phyloP scores from a whole-genome alignment of 352 stramenopile genomes.

The Globisporangium nagaii region DNA sequence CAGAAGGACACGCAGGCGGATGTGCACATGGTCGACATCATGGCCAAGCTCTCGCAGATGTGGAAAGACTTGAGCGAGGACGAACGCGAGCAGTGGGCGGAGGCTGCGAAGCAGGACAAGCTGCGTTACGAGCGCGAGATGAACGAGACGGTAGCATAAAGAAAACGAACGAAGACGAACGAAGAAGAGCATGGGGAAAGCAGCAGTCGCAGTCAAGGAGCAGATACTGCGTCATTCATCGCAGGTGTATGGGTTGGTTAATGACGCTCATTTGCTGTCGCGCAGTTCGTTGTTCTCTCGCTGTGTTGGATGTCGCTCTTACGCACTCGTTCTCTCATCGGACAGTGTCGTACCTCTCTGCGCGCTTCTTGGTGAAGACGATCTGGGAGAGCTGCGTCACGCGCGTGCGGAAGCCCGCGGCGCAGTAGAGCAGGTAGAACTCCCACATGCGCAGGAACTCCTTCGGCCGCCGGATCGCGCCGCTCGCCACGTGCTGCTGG shows the following conservation, averaged over 20 bases:
- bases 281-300: neutral
- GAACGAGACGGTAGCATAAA: constrained; percentile 50
- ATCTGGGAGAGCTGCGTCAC: constrained; percentile 79
- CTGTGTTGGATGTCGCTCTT: too few relatives aligned
- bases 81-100: constrained; percentile 49
- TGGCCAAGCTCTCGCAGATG: constrained; percentile 42
- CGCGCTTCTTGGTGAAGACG: constrained; percentile 77
- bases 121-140: constrained; percentile 67
- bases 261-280: neutral
- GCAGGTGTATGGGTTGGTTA: neutral
- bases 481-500: constrained; percentile 63
- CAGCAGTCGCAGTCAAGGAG: neutral
- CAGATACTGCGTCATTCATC: neutral
- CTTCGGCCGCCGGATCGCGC: constrained; percentile 62
- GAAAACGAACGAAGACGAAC: too few relatives aligned
- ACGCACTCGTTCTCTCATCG: too few relatives aligned
- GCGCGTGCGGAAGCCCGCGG: constrained; percentile 75
- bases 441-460: constrained; percentile 86
- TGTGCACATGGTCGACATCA: constrained; percentile 58
- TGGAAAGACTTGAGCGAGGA: constrained; percentile 58
- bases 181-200: neutral
- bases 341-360: constrained; percentile 64
- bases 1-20: too few relatives aligned
- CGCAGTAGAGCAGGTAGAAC: constrained; percentile 87
- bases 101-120: constrained; percentile 52